Base-by-base conservation (phyloP, 352 stramenopile genomes). In the Phytophthora cryptogea region DNA sequence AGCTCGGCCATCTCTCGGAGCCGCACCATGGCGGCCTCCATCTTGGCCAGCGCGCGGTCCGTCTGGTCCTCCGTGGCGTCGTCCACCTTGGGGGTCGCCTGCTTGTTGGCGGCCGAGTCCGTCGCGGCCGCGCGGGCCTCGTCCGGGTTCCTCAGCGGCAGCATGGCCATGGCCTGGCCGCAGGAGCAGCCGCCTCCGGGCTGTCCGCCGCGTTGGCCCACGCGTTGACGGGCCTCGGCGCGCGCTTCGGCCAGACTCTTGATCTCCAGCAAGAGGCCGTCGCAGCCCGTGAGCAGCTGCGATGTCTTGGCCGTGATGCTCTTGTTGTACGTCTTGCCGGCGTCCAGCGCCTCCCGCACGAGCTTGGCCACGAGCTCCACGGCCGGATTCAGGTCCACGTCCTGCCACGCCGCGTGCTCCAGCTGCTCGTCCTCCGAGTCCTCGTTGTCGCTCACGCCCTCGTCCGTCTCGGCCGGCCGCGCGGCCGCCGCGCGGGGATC, bases 311-410 rank as follows among this genome's bases (percentile, higher is more conserved):
- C 71, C 27, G 82, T 86, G 53, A 94, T 90, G 45, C 80, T 89
- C 55, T 91, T 90, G 69, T 92, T 94, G 70, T 91, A 94, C 27
- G 83, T 89, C 67, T 92, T 91, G 48, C 80, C 85, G 27, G 83
- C 85, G 37, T 94, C 85, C 27, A 92, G 56, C 27, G 79, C 77
- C 16, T 89, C 80, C 13, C 79, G 74, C n/a, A 90, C 66, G 2
- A 94, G 44, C 27, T 52, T 64, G 41, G 68, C 62, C 52, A 90
- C 85, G 46, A 94, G 52, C 20, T 94, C 83, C 40, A 90, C 83
- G 20, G 83, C 85, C n/a, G 85, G 85, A 46, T 89, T 91, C 57
- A 94, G 54, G 43, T 94, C 81, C 58, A 94, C 78, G 52, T 91
- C 77, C 48, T 92, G 79, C 83, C 83, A 94, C 16, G 80, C 72